These are phyloP conservation scores for Adansonia rubrostipa DNA, from an alignment of 441 rosid species.

Conservation along the genomic window DNA sequence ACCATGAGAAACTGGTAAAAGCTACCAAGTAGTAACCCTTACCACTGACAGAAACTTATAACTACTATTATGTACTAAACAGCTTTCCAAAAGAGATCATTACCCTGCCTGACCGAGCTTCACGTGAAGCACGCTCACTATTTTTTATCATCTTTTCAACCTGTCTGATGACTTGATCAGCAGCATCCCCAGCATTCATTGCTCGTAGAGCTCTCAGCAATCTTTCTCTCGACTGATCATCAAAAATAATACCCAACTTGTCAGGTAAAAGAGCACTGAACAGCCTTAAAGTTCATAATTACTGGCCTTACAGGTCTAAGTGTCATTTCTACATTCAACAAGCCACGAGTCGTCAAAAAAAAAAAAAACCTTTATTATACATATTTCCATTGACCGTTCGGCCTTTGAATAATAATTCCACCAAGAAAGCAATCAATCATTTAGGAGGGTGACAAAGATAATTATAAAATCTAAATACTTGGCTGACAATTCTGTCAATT, in stretches of 20 bases:
- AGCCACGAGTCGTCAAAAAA: background rate
- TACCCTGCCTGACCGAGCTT: constrained; percentile 78
- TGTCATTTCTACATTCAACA: constrained; percentile 8
- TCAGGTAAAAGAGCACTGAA: constrained; percentile 29
- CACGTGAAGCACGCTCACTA: constrained; percentile 90
- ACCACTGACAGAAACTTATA: constrained; percentile 15
- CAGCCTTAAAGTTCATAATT: constrained; percentile 6
- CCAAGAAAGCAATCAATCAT: constrained; percentile 9
- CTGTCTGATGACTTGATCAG: constrained; percentile 96
- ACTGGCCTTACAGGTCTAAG: constrained; percentile 10
- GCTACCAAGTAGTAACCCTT: constrained; percentile 12
- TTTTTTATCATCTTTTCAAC: constrained; percentile 84
- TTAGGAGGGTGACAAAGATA: constrained; percentile 10
- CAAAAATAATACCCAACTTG: constrained; percentile 27
- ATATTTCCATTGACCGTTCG: background rate
- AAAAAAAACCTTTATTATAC: background rate
- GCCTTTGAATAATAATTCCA: constrained; percentile 12
- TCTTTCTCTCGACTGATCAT: constrained; percentile 85
- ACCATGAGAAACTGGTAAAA: constrained; percentile 25
- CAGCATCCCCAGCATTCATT: constrained; percentile 97
- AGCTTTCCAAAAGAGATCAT: constrained; percentile 22
- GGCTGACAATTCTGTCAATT: background rate
- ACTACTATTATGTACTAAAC: constrained; percentile 26
- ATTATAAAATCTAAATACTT: background rate
- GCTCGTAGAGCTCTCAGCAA: constrained; percentile 81